Evolutionary conservation across 2,329 filamentous ascomycete genomes (phyloP).

Genomic region (Verticillium isaacii): DNA sequence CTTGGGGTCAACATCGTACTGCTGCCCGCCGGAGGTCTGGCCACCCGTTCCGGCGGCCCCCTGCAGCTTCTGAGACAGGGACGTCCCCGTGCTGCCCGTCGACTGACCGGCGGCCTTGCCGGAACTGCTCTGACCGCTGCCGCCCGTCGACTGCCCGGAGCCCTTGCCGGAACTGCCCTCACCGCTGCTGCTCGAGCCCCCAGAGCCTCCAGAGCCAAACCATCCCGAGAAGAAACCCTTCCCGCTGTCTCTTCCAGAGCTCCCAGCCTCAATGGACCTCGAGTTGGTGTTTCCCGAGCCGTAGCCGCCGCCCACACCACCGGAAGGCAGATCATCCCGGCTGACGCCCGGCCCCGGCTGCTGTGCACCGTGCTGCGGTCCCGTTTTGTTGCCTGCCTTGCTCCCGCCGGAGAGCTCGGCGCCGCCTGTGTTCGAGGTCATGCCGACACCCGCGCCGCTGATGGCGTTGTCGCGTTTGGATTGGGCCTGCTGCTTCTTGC

Average conservation of each 20-base stretch:
- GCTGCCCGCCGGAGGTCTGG: conserved; percentile 7
- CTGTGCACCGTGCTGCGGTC: conserved; percentile 14
- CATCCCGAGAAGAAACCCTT: neutral
- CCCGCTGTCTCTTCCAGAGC: neutral
- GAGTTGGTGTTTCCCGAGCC: conserved; percentile 22
- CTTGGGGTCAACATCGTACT: conserved; percentile 1
- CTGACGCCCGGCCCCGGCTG: conserved; percentile 14
- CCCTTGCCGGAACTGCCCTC: neutral
- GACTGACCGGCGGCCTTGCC: neutral
- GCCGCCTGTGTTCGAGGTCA: conserved; percentile 22
- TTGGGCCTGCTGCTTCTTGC: conserved; percentile 13
- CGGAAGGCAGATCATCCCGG: conserved; percentile 25
- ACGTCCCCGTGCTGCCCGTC: neutral
- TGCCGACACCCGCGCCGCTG: conserved; percentile 24
- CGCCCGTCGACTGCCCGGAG: neutral
- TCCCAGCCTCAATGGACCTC: conserved; percentile 1
- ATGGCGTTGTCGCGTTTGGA: conserved; percentile 24
- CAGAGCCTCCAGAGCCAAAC: neutral
- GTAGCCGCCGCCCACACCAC: conserved; percentile 24
- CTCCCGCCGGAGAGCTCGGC: conserved; percentile 19
- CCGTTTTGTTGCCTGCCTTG: conserved; percentile 10
- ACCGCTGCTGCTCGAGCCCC: neutral
- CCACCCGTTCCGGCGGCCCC: conserved; percentile 20
- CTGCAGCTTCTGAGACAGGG: conserved; percentile 9
- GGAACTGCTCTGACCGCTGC: neutral